Evolutionary conservation across 163 green algal genomes (phyloP), one percentile per base, ranked within the genome.

Genomic region (Scenedesmus sp.): DNA sequence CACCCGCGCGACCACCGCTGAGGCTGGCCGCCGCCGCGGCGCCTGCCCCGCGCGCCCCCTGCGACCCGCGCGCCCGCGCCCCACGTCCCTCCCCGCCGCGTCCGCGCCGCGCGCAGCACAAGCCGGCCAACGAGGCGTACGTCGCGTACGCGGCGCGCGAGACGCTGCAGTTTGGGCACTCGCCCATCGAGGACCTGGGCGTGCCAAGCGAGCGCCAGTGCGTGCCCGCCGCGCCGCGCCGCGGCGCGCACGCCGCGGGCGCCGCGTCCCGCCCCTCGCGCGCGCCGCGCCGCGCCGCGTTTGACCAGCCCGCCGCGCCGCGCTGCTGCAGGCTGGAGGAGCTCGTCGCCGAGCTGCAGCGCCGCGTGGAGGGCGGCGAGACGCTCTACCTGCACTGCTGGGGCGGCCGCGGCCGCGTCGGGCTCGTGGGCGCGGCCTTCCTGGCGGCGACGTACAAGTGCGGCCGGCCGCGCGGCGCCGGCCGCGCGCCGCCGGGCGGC

Each of bases 341-440:
- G 20, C 57, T 92, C n/a, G 29, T 92, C 3, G 67, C 72, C 22
- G 84, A 93, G 11, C 53, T 96, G 39, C 56, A 83, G 63, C 17
- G 28, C 15, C 81, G 86, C 51, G 56, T 94, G 15, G 42, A 77
- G 7, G 36, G 11, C 5, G 91, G 92, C 9, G 84, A 95, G 82
- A 77, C 80, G 57, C 64, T 96, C 45, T 97, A 97, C 85, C 70
- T 96, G 58, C 93, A 97, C 85, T 97, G 93, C 87, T 97, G 93
- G 93, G 91, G 92, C 22, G 93, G 92, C 14, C 83, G 92, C 4
- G 93, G 93, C 0, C 89, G 93, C 20, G 93, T 91, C 0, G 93
- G 92, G 18, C 90, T 85, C 18, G 84, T 96, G 33, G 92, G 85
- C 7, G 88, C 91, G 15, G 92, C 84, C 83, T 78, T 96, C 62